Evolutionary conservation across 179 eudicot genomes (phyloP).

Genomic region (Vitellaria paradoxa): DNA sequence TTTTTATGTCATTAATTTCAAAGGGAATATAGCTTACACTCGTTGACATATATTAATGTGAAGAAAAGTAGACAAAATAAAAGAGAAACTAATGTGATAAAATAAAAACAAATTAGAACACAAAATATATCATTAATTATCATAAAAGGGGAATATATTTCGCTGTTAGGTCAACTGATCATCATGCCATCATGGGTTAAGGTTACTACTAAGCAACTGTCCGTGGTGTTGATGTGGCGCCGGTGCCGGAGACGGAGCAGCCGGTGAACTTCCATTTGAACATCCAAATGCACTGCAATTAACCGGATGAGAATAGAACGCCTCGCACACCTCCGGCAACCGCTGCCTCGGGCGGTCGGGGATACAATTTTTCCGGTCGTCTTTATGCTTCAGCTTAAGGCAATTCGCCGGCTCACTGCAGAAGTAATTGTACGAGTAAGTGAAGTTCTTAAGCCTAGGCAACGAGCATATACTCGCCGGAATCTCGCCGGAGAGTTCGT

Average conservation of each 20-base stretch:
- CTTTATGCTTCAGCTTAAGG: no score
- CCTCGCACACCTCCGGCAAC: neutral
- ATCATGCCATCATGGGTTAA: no score
- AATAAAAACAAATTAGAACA: no score
- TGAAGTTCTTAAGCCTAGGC: conserved; percentile 13
- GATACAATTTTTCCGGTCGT: neutral
- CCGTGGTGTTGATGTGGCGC: neutral
- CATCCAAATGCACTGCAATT: neutral
- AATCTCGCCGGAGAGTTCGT: neutral
- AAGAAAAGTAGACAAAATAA: no score
- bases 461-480: conserved; percentile 12
- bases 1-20: no score
- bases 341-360: neutral
- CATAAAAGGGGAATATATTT: no score
- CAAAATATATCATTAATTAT: no score
- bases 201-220: neutral
- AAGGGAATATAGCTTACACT: no score
- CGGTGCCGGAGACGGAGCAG: conserved; percentile 6
- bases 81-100: no score
- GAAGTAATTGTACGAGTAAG: conserved; percentile 1
- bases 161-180: no score
- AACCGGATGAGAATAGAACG: neutral
- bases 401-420: neutral
- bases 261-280: neutral
- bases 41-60: no score